Percentiles rank a stretch among this genome's conserved stretches.
Conservation (phyloP, 768 basidiomycete species). For the Hydnomerulius pinastri region DNA sequence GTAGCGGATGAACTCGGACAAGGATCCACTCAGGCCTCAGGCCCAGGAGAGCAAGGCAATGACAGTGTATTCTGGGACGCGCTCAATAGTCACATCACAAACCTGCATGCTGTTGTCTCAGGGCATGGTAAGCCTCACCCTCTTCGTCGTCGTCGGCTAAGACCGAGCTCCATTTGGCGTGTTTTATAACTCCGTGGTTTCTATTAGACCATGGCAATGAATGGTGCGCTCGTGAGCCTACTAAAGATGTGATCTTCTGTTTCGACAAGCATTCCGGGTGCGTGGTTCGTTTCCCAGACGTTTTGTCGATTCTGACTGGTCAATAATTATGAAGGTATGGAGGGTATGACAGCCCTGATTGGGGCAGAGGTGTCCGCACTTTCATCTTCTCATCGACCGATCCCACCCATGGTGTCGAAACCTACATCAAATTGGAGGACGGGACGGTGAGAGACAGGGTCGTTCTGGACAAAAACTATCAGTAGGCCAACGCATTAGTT, state of each 20-base stretch:
- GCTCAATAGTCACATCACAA: slow-evolving; percentile 56
- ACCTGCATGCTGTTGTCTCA: slow-evolving; percentile 61
- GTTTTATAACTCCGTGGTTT: slow-evolving; percentile 15
- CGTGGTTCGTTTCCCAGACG: not conserved
- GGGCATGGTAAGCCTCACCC: slow-evolving; percentile 54
- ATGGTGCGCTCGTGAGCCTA: slow-evolving; percentile 69
- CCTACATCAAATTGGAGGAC: slow-evolving; percentile 63
- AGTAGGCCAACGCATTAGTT: not conserved
- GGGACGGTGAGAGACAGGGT: slow-evolving; percentile 52
- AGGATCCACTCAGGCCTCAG: slow-evolving; percentile 67
- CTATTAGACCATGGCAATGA: slow-evolving; percentile 62
- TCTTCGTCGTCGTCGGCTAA: slow-evolving; percentile 14
- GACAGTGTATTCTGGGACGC: slow-evolving; percentile 62
- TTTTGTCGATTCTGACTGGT: not conserved
- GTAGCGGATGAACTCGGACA: slow-evolving; percentile 49
- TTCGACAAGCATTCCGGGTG: slow-evolving; percentile 62
- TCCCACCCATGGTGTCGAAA: slow-evolving; percentile 45
- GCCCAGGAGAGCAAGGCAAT: slow-evolving; percentile 45
- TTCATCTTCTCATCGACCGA: no score
- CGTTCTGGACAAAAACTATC: slow-evolving; percentile 42
- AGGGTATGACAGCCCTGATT: slow-evolving; percentile 36
- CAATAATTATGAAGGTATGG: slow-evolving; percentile 58
- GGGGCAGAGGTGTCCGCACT: slow-evolving; percentile 64
- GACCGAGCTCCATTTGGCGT: slow-evolving; percentile 20
- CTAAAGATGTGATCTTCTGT: no score